These are phyloP conservation scores for Akanthomyces uredinophilus DNA, from an alignment of 2,329 filamentous ascomycete species.

Conservation along the genomic window DNA sequence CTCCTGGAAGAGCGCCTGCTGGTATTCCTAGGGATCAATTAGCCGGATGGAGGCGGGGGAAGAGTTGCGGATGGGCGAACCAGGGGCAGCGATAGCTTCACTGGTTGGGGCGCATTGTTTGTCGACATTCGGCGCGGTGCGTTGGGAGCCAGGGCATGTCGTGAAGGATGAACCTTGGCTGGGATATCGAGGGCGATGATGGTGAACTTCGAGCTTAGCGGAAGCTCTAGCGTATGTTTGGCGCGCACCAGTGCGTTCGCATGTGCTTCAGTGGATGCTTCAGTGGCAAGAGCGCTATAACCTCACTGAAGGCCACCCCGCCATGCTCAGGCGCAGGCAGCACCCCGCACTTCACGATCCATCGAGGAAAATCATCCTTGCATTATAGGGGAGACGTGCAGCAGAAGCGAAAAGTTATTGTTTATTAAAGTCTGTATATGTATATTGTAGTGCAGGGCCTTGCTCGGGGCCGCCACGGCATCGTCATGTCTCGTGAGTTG, in stretches of 20 bases:
- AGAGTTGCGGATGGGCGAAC: constrained; percentile 20
- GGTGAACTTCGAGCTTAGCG: not conserved
- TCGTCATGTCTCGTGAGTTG: not conserved
- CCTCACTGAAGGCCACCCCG: not conserved
- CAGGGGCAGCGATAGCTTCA: constrained; percentile 72
- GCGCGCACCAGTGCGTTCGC: not conserved
- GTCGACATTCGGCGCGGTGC: constrained; percentile 44
- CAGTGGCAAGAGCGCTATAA: not conserved
- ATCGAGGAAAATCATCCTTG: not conserved
- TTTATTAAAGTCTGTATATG: not conserved
- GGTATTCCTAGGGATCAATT: constrained; percentile 62
- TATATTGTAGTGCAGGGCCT: not conserved
- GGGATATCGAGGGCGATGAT: not conserved
- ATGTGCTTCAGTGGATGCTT: not conserved
- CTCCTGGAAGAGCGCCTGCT: constrained; percentile 91
- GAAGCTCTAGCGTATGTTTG: not conserved
- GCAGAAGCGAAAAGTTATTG: not conserved
- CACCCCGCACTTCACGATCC: constrained; percentile 4
- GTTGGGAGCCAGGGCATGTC: not conserved
- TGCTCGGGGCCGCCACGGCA: not conserved
- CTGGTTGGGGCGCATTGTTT: constrained; percentile 56
- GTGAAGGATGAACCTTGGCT: constrained; percentile 1
- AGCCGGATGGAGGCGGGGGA: constrained; percentile 13
- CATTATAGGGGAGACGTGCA: not conserved
- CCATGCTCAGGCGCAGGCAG: not conserved